Conservation (phyloP, 352 stramenopile species). For the Phytophthora palmivora region DNA sequence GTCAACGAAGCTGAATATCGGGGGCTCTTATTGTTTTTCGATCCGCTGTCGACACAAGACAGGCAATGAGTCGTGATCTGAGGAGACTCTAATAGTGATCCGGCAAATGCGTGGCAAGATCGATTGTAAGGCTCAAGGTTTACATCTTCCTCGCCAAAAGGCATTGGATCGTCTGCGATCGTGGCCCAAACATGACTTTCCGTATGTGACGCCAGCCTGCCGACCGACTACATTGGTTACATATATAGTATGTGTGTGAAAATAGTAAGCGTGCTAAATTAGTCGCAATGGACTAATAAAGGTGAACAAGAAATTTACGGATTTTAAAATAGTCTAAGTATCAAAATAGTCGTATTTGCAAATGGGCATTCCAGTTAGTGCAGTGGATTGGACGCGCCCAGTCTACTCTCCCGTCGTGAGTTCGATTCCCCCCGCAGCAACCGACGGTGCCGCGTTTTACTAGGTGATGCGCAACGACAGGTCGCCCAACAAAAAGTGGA, state of each 20-base stretch:
- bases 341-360: neutral
- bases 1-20: slow-evolving; percentile 37
- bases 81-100: slow-evolving; percentile 22
- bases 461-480: neutral
- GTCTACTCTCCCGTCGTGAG: neutral
- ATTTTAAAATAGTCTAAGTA: neutral
- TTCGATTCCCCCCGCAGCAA: slow-evolving; percentile 3
- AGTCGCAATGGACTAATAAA: neutral
- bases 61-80: neutral
- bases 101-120: no score
- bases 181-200: no score
- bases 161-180: no score
- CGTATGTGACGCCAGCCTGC: no score
- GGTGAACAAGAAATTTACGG: neutral
- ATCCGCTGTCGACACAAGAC: neutral
- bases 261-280: neutral
- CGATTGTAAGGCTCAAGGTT: no score
- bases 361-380: neutral
- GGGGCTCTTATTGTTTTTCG: neutral
- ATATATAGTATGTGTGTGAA: neutral
- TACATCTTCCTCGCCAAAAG: no score
- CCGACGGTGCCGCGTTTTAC: neutral
- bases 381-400: neutral
- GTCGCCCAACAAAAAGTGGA: neutral
- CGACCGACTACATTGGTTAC: no score